Conservation (phyloP, 768 basidiomycete genomes). For the Hydnum rufescens region DNA sequence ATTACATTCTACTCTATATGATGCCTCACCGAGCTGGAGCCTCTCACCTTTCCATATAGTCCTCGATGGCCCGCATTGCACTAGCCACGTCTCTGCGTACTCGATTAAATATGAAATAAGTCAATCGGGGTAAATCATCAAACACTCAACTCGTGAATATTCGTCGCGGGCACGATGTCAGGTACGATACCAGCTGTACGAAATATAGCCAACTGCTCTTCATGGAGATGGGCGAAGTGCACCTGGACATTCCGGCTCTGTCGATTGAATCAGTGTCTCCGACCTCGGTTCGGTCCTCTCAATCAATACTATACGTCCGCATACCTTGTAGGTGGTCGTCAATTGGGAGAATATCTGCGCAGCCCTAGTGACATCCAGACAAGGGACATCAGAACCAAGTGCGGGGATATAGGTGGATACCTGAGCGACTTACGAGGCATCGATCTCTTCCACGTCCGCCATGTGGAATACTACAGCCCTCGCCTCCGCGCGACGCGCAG, state of each 20-base stretch:
- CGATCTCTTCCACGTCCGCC: constrained; percentile 76
- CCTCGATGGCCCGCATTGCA: constrained; percentile 1
- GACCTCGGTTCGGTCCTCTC: neutral
- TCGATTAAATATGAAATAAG: neutral
- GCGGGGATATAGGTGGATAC: too few species aligned
- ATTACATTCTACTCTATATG: too few species aligned
- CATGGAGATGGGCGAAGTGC: constrained; percentile 19
- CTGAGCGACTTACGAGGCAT: constrained; percentile 63
- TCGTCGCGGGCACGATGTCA: neutral
- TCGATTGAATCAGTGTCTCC: neutral
- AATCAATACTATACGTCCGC: neutral
- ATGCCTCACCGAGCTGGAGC: neutral
- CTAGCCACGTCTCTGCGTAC: neutral
- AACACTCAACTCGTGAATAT: neutral
- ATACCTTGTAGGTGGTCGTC: constrained; percentile 54
- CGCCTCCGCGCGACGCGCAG: constrained; percentile 53
- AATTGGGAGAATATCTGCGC: constrained; percentile 70
- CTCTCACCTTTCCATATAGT: neutral
- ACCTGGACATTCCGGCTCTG: constrained; percentile 15
- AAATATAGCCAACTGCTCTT: constrained; percentile 15
- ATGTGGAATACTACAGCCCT: constrained; percentile 77
- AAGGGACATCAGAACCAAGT: too few species aligned
- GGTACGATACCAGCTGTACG: constrained; percentile 15
- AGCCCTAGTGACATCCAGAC: constrained; percentile 30
- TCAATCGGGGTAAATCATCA: neutral